These are phyloP conservation scores for Rubia balearica DNA, from an alignment of 305 asterid genomes.

Conservation along the genomic window DNA sequence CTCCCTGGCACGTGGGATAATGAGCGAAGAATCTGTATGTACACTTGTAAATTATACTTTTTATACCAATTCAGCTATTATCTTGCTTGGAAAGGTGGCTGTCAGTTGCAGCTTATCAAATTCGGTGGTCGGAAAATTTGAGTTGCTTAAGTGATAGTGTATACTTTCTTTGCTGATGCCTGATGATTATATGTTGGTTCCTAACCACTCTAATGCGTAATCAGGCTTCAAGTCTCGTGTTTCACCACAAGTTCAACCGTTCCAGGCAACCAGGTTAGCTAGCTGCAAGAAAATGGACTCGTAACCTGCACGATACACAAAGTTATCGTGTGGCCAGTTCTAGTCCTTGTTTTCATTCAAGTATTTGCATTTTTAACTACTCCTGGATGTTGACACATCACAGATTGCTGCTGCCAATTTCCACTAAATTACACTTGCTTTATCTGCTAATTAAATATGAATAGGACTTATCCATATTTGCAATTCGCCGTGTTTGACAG, in stretches of 20 bases:
- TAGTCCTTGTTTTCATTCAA: neutral
- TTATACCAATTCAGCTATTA: neutral
- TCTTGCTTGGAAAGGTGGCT: neutral
- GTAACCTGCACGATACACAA: neutral
- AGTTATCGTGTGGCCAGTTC: too few species aligned
- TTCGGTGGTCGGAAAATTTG: too few species aligned
- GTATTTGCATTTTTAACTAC: neutral
- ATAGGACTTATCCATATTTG: neutral
- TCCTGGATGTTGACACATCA: neutral
- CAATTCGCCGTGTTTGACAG: conserved; percentile 1
- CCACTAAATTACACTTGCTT: neutral
- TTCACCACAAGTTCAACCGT: neutral
- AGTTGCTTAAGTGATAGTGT: neutral
- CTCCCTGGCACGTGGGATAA: conserved; percentile 6
- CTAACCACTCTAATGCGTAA: neutral
- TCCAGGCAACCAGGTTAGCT: neutral
- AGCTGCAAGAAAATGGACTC: neutral
- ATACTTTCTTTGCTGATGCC: neutral
- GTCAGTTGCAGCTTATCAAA: neutral
- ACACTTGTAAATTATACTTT: conserved; percentile 4
- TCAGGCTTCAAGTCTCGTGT: neutral
- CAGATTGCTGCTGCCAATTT: neutral
- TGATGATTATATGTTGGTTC: too few species aligned
- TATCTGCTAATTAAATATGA: neutral
- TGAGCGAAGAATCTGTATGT: conserved; percentile 1